Base-by-base conservation (phyloP, 2,329 filamentous ascomycete species). In the Grosmannia clavigera region DNA sequence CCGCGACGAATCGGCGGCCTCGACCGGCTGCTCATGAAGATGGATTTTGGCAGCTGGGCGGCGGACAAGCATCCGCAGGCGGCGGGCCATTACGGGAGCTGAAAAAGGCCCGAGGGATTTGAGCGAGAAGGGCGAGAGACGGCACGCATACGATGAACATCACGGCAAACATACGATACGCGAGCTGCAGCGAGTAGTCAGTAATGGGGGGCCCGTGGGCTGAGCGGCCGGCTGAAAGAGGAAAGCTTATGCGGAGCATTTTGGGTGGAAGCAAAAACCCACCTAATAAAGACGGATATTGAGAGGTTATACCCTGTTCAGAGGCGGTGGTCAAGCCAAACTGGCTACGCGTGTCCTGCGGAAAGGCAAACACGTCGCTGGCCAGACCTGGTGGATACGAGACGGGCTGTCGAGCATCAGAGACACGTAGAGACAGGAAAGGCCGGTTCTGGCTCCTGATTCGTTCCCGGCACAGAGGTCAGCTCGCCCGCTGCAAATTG, bases 21-120 rank as follows among this genome's bases (percentile, higher is more conserved):
- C 54, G 90, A 96, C 74, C 79, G 88, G 61, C 73, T 96, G 69
- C 72, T 96, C 69, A 95, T 96, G 90, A 96, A 96, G 76, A 75
- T 96, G 66, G 91, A 96, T 68, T 83, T 84, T 70, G 81, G 81
- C 25, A 79, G 73, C 59, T 84, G 81, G 81, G 79, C 52, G 5
- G 50, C 11, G 2, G 35, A 33, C 7, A 14, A 29, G 43, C 16
- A 52, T 82, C 64, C 75, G 68, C 50, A 58, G 48, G 48, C 46
- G n/a, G 22, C 48, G 11, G 43, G 19, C 43, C 48, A 27, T 12
- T 51, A 27, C 58, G 58, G 57, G 46, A 76, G 19, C 31, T 31
- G 52, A 54, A 14, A 12, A 19, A 16, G 9, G 43, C 16, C 16
- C 19, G 16, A 35, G 33, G 33, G 43, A 19, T 19, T 43, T 12